A percentile compares a stretch with the other conserved stretches of the same genome.
These are phyloP conservation scores for Alternaria consortialis DNA, from an alignment of 2,329 filamentous ascomycete genomes.

Conservation along the genomic window DNA sequence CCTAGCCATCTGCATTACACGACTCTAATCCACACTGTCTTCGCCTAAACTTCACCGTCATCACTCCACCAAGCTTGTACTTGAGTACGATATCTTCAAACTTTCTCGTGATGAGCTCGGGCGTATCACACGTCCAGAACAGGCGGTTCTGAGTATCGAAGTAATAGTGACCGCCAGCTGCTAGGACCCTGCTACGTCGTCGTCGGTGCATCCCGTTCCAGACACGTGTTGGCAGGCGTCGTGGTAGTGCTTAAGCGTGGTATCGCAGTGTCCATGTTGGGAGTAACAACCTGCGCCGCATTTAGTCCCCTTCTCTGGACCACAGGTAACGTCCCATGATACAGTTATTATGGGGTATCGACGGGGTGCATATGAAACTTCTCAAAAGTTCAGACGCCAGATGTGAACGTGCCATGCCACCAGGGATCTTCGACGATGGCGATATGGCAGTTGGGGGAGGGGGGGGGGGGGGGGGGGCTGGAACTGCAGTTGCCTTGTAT, in stretches of 20 bases:
- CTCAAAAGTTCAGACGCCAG: slow-evolving; percentile 64
- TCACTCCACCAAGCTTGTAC: slow-evolving; percentile 71
- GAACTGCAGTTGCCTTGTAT: slow-evolving; percentile 57
- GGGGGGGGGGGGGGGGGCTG: slow-evolving; percentile 62
- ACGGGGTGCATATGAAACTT: slow-evolving; percentile 36
- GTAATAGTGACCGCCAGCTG: slow-evolving; percentile 72
- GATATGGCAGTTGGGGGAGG: slow-evolving; percentile 69
- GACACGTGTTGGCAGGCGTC: slow-evolving; percentile 40
- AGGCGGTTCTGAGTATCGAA: slow-evolving; percentile 67
- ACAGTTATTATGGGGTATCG: slow-evolving; percentile 21
- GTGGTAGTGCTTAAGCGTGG: no score
- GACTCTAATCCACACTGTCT: slow-evolving; percentile 59
- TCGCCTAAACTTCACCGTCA: slow-evolving; percentile 79
- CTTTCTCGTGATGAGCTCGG: slow-evolving; percentile 68
- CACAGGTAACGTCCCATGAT: slow-evolving; percentile 44
- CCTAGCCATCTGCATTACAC: slow-evolving; percentile 54
- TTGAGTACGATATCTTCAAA: slow-evolving; percentile 66
- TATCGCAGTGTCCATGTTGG: no score
- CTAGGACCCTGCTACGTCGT: slow-evolving; percentile 64
- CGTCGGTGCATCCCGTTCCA: slow-evolving; percentile 55
- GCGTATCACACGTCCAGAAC: slow-evolving; percentile 80
- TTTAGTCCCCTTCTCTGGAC: slow-evolving; percentile 38
- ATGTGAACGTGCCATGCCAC: slow-evolving; percentile 67
- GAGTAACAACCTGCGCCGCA: slow-evolving; percentile 34
- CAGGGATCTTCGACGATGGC: slow-evolving; percentile 67